These are phyloP conservation scores for Lepidium didymum DNA, from an alignment of 345 rosid genomes.

Conservation along the genomic window DNA sequence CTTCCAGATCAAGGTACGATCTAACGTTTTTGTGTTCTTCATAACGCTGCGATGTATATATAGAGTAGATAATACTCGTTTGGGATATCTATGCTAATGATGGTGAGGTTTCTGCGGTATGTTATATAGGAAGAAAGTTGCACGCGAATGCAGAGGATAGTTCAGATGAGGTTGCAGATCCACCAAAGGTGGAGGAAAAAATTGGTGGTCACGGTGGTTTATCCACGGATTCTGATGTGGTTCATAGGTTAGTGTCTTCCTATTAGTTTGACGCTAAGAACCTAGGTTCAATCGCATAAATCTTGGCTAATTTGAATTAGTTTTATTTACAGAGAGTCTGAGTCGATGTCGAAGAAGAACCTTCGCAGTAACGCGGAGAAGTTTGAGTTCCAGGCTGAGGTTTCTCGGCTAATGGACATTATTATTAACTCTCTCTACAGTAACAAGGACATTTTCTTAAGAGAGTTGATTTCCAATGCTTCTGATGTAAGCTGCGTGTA, in stretches of 20 bases:
- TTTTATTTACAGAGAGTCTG: constrained; percentile 59
- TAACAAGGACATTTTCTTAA: constrained; percentile 93
- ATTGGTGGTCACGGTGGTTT: constrained; percentile 85
- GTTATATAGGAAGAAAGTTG: constrained; percentile 51
- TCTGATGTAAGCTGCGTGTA: constrained; percentile 63
- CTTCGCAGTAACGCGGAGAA: constrained; percentile 85
- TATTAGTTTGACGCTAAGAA: background rate
- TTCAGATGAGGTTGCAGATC: constrained; percentile 51
- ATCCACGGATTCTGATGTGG: constrained; percentile 96
- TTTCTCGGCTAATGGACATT: constrained; percentile 97
- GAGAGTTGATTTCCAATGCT: constrained; percentile 97
- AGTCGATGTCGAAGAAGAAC: constrained; percentile 82
- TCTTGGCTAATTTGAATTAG: background rate
- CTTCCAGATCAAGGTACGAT: constrained; percentile 82
- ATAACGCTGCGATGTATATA: background rate
- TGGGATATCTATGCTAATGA: background rate
- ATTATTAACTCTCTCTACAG: constrained; percentile 96
- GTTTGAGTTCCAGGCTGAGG: constrained; percentile 99
- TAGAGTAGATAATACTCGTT: background rate
- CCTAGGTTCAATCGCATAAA: background rate
- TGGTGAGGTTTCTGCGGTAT: constrained; percentile 24
- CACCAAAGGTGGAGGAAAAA: constrained; percentile 92
- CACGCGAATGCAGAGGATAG: constrained; percentile 77
- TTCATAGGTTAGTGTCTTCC: constrained; percentile 44
- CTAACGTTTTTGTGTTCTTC: background rate